Percentiles rank a stretch among this genome's conserved stretches.
Evolutionary conservation across 208 protist species (phyloP).

Genomic region (Herpetomonas samuelpessoai): DNA sequence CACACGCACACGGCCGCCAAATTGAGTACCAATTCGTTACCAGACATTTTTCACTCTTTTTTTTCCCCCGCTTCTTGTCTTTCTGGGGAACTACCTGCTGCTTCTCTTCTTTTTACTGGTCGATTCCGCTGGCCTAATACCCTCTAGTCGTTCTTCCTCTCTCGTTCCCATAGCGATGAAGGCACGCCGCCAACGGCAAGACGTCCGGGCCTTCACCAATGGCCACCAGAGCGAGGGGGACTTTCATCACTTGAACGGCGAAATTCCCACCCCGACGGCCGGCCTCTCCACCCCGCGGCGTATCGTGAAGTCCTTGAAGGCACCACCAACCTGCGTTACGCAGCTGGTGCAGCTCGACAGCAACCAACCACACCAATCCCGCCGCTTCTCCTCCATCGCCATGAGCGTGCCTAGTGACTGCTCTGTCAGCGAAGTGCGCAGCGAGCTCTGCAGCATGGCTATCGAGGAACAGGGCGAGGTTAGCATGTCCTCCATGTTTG

Average conservation of each 20-base stretch:
- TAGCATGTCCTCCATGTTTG: constrained; percentile 39
- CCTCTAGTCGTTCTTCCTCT: no score
- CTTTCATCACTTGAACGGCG: neutral
- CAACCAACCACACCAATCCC: constrained; percentile 9
- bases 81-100: neutral
- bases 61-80: neutral
- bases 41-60: neutral
- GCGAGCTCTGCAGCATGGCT: constrained; percentile 42
- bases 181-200: neutral
- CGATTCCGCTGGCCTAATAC: constrained; percentile 1
- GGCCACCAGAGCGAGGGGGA: neutral
- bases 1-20: no score
- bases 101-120: constrained; percentile 9
- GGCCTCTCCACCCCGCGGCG: constrained; percentile 29
- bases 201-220: neutral
- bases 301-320: constrained; percentile 56
- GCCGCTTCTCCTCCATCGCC: constrained; percentile 32
- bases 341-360: constrained; percentile 67
- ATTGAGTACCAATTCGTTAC: no score
- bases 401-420: constrained; percentile 49
- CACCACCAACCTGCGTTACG: constrained; percentile 30
- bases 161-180: no score
- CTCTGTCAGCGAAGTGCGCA: constrained; percentile 53
- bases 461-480: constrained; percentile 26
- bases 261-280: neutral